These are phyloP conservation scores for Dryas integrifolia DNA, from an alignment of 331 rosid species.

Conservation along the genomic window DNA sequence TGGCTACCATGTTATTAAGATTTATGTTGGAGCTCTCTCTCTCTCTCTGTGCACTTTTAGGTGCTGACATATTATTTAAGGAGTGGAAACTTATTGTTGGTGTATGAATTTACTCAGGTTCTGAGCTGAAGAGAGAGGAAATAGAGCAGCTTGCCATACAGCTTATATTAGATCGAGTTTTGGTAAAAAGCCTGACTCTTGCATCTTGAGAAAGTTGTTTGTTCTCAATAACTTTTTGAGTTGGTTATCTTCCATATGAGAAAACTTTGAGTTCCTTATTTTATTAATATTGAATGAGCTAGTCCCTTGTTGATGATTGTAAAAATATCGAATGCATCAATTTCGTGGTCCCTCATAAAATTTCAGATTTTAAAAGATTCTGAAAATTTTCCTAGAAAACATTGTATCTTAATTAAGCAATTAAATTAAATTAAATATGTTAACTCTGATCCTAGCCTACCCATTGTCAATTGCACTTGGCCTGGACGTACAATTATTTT, in stretches of 20 bases:
- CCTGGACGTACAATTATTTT: background rate
- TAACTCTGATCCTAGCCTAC: background rate
- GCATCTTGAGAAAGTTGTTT: slow-evolving; percentile 16
- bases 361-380: background rate
- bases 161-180: slow-evolving; percentile 62
- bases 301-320: background rate
- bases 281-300: background rate
- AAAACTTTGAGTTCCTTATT: too few relatives aligned
- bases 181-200: slow-evolving; percentile 50
- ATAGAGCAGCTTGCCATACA: slow-evolving; percentile 76
- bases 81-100: slow-evolving; percentile 14
- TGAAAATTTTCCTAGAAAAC: background rate
- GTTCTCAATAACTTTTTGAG: slow-evolving; percentile 8
- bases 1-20: background rate
- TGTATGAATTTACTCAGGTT: slow-evolving; percentile 49
- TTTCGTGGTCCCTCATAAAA: background rate
- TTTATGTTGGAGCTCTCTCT: background rate
- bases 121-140: slow-evolving; percentile 73
- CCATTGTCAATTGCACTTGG: background rate
- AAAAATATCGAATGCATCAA: background rate
- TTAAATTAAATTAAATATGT: background rate
- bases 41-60: background rate
- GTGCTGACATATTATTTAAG: background rate
- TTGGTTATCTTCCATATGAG: background rate
- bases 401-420: background rate